phyloP scores from a whole-genome alignment of 208 protist genomes.

The Kentomonas sorsogonicus region DNA sequence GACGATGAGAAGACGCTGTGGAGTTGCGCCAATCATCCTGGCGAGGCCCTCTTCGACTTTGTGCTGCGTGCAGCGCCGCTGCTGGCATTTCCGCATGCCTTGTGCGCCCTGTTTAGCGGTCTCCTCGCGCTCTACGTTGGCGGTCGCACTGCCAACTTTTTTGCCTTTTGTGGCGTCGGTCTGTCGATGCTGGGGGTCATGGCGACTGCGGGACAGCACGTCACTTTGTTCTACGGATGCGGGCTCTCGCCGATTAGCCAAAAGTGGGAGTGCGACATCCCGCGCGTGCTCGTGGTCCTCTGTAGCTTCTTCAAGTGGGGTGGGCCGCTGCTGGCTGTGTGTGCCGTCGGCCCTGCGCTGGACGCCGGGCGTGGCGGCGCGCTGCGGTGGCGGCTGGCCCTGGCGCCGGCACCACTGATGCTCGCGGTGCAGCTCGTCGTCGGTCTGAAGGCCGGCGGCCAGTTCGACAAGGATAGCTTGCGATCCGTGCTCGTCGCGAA shows the following conservation, averaged over 20 bases:
- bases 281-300: constrained; percentile 64
- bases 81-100: constrained; percentile 23
- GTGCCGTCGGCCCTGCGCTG: constrained; percentile 51
- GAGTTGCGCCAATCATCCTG: constrained; percentile 19
- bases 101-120: constrained; percentile 24
- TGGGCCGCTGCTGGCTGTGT: constrained; percentile 52
- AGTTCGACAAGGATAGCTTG: constrained; percentile 11
- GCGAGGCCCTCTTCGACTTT: constrained; percentile 38
- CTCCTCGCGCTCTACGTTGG: constrained; percentile 50
- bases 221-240: constrained; percentile 54
- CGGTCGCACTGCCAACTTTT: constrained; percentile 40
- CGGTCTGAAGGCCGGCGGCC: constrained; percentile 12
- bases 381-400: constrained; percentile 28
- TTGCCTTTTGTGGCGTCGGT: constrained; percentile 69
- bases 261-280: constrained; percentile 56
- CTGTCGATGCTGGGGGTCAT: constrained; percentile 51
- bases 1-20: constrained; percentile 30
- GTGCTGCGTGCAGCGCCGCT: constrained; percentile 22
- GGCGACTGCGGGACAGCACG: constrained; percentile 36
- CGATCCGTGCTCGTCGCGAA: no score
- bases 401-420: constrained; percentile 28
- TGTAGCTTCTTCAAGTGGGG: constrained; percentile 41
- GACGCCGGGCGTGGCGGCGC: constrained; percentile 29
- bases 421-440: constrained; percentile 17
- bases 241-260: constrained; percentile 25